A percentile compares a stretch with the other conserved stretches of the same genome.
Conservation (phyloP, 1,284 basidiomycete genomes). For the Trichosporon ovoides region DNA sequence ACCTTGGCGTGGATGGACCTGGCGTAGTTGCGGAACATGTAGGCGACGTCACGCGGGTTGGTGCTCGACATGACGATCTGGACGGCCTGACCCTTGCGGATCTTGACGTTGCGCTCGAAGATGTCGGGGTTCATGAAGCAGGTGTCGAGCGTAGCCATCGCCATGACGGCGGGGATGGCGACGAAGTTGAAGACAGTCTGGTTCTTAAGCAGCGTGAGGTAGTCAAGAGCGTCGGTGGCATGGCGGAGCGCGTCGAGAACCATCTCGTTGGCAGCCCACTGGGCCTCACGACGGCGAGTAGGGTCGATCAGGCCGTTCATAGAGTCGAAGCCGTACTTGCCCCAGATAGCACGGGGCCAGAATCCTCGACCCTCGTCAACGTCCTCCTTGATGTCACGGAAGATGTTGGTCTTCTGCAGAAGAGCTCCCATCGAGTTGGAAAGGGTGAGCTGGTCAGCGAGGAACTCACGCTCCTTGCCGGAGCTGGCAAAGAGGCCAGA, state of each 20-base stretch:
- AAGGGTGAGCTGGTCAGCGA: constrained; percentile 77
- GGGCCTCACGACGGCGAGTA: constrained; percentile 58
- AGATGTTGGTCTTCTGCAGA: constrained; percentile 97
- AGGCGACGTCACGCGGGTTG: constrained; percentile 86
- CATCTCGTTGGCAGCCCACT: constrained; percentile 82
- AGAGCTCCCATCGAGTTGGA: constrained; percentile 95
- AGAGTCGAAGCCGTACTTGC: constrained; percentile 60
- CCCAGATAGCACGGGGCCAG: constrained; percentile 95
- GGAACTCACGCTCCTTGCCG: constrained; percentile 71
- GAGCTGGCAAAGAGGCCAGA: constrained; percentile 85
- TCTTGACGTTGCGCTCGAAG: constrained; percentile 88
- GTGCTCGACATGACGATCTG: constrained; percentile 79
- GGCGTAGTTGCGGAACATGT: constrained; percentile 78
- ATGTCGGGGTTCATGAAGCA: constrained; percentile 94
- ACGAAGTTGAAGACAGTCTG: constrained; percentile 96
- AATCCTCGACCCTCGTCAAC: constrained; percentile 78
- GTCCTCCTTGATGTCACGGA: constrained; percentile 93
- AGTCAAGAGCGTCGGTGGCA: constrained; percentile 80
- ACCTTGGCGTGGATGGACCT: constrained; percentile 78
- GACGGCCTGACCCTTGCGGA: constrained; percentile 86
- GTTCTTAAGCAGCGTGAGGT: constrained; percentile 78
- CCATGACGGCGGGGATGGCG: constrained; percentile 93
- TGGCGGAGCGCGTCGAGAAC: constrained; percentile 83
- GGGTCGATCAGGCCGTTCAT: constrained; percentile 50
- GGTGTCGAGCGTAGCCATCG: constrained; percentile 80